phyloP scores from a whole-genome alignment of 1,284 basidiomycete genomes.

The Tetrapyrgos nigripes region DNA sequence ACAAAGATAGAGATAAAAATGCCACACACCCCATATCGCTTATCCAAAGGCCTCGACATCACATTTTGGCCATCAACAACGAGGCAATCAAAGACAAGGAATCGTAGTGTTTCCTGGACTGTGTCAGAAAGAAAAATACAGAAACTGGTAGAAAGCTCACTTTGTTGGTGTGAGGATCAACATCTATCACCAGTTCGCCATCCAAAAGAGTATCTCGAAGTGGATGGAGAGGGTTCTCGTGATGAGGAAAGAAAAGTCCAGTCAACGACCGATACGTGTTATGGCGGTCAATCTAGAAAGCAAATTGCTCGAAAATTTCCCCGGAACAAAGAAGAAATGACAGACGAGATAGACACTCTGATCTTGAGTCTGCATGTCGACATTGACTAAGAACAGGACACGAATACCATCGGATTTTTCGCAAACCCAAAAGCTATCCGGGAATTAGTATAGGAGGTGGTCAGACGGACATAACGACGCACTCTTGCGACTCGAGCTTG shows the following conservation, averaged over 20 bases:
- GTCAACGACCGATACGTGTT: slow-evolving; percentile 82
- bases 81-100: slow-evolving; percentile 93
- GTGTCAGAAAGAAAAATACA: slow-evolving; percentile 1
- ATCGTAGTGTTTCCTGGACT: slow-evolving; percentile 76
- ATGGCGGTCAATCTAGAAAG: slow-evolving; percentile 89
- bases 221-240: slow-evolving; percentile 69
- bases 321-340: slow-evolving; percentile 2
- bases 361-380: slow-evolving; percentile 62
- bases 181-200: slow-evolving; percentile 94
- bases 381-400: slow-evolving; percentile 86
- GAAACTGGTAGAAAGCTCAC: slow-evolving; percentile 46
- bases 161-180: slow-evolving; percentile 74
- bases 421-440: slow-evolving; percentile 93
- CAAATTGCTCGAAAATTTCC: background rate
- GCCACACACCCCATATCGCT: slow-evolving; percentile 85
- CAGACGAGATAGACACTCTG: slow-evolving; percentile 88
- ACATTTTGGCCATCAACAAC: slow-evolving; percentile 89
- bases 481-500: slow-evolving; percentile 87
- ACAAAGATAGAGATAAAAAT: background rate
- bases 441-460: slow-evolving; percentile 6
- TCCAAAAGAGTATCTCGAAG: slow-evolving; percentile 88
- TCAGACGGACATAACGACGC: slow-evolving; percentile 35
- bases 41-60: slow-evolving; percentile 83
- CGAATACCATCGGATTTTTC: slow-evolving; percentile 99
- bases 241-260: slow-evolving; percentile 90